A percentile compares a stretch with the other conserved stretches of the same genome.
phyloP scores from a whole-genome alignment of 169 alveolate species.

The Plasmodium yoelii region DNA sequence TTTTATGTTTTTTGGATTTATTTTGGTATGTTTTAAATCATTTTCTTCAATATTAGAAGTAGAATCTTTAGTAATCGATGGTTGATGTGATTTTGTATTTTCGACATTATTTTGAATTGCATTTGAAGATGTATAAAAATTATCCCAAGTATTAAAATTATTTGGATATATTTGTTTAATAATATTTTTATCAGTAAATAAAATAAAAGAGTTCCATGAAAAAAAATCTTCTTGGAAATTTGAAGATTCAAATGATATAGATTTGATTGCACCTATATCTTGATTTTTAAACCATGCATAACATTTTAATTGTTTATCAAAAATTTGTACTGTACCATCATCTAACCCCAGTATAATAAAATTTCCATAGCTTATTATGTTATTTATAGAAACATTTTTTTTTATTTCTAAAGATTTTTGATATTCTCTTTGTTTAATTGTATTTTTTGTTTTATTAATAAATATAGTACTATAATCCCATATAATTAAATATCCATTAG shows the following conservation, averaged over 20 bases:
- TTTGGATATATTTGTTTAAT: slow-evolving; percentile 55
- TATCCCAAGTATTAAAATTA: slow-evolving; percentile 22
- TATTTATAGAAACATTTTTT: slow-evolving; percentile 57
- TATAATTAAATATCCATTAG: slow-evolving; percentile 48
- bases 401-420: slow-evolving; percentile 69
- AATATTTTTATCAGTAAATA: slow-evolving; percentile 47
- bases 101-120: background rate
- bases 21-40: background rate
- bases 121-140: background rate
- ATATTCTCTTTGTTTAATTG: slow-evolving; percentile 74
- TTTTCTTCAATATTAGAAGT: background rate
- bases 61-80: background rate
- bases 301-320: slow-evolving; percentile 70
- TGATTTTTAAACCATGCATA: slow-evolving; percentile 76
- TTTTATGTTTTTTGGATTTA: background rate
- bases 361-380: slow-evolving; percentile 64
- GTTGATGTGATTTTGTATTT: background rate
- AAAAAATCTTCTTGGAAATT: slow-evolving; percentile 60
- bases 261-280: slow-evolving; percentile 59
- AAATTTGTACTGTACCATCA: slow-evolving; percentile 69
- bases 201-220: slow-evolving; percentile 67
- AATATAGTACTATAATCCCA: slow-evolving; percentile 76
- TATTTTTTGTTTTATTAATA: slow-evolving; percentile 63
- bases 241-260: slow-evolving; percentile 47
- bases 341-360: slow-evolving; percentile 47